Evolutionary conservation across 2,329 filamentous ascomycete species (phyloP).

Genomic region (Zopfia rhizophila): DNA sequence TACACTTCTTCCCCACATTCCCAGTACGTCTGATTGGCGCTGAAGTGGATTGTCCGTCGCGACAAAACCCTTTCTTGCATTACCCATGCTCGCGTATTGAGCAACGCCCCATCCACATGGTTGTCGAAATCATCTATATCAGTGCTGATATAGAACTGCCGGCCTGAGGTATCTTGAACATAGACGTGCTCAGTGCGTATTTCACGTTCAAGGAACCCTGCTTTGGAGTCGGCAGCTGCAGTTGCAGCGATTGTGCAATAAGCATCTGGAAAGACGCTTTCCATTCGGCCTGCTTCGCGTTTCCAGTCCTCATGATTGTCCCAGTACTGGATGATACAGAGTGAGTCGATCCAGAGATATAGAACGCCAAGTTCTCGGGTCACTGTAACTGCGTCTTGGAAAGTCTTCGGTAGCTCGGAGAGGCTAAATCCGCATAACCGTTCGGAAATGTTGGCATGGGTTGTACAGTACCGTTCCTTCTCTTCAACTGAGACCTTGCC

Average conservation of each 20-base stretch:
- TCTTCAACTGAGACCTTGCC: slow-evolving; percentile 3
- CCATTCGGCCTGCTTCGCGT: slow-evolving; percentile 9
- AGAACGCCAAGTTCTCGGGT: slow-evolving; percentile 8
- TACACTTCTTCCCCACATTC: neutral
- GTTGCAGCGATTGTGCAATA: too few species aligned
- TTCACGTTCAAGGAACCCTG: slow-evolving; percentile 1
- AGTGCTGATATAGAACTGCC: too few species aligned
- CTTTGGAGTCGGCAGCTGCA: too few species aligned
- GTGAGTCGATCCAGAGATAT: slow-evolving; percentile 18
- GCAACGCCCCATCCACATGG: too few species aligned
- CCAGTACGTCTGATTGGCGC: neutral
- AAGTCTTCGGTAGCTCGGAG: slow-evolving; percentile 11
- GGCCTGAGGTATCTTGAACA: too few species aligned
- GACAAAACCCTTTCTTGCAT: neutral
- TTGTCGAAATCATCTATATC: too few species aligned
- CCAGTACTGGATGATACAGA: too few species aligned
- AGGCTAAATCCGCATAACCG: neutral
- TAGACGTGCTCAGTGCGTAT: neutral
- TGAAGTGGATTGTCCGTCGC: slow-evolving; percentile 1
- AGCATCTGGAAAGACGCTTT: slow-evolving; percentile 12
- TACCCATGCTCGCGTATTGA: slow-evolving; percentile 2
- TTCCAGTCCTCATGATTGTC: slow-evolving; percentile 20
- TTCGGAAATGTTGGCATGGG: neutral
- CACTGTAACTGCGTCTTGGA: slow-evolving; percentile 16
- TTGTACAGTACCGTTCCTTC: slow-evolving; percentile 12